A percentile compares a stretch with the other conserved stretches of the same genome.
Evolutionary conservation across 306 rosid genomes (phyloP).

Genomic region (Calophaca sinica): DNA sequence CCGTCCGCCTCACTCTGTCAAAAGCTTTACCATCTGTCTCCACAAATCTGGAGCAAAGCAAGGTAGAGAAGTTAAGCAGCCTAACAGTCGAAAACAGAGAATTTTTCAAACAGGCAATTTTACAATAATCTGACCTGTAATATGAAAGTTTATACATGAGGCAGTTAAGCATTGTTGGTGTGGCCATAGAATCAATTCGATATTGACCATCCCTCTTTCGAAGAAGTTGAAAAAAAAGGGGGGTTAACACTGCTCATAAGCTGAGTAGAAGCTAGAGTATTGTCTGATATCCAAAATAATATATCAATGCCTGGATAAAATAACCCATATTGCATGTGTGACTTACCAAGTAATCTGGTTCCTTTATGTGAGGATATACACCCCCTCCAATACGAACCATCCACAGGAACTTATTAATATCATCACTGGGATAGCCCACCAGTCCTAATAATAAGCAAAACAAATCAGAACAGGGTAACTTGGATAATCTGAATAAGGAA

Average conservation of each 20-base stretch:
- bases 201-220: constrained; percentile 95
- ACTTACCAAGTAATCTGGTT: constrained; percentile 94
- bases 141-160: constrained; percentile 99
- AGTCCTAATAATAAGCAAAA: constrained; percentile 66
- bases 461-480: constrained; percentile 45
- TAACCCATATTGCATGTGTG: background rate
- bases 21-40: constrained; percentile 96
- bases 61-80: constrained; percentile 27
- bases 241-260: constrained; percentile 38
- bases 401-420: constrained; percentile 98
- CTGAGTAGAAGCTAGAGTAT: constrained; percentile 14
- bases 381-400: constrained; percentile 99
- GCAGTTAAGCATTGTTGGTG: constrained; percentile 93
- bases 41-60: constrained; percentile 75
- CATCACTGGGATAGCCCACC: constrained; percentile 99
- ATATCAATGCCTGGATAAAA: constrained; percentile 29
- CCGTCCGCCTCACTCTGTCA: constrained; percentile 93
- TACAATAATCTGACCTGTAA: constrained; percentile 75
- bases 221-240: constrained; percentile 16
- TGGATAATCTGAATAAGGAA: constrained; percentile 34
- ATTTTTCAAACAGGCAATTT: constrained; percentile 27
- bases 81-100: constrained; percentile 24
- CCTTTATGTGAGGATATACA: constrained; percentile 97
- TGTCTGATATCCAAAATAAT: constrained; percentile 27
- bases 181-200: constrained; percentile 91